phyloP scores from a whole-genome alignment of 2,329 filamentous ascomycete genomes.

The Fusarium sp. region DNA sequence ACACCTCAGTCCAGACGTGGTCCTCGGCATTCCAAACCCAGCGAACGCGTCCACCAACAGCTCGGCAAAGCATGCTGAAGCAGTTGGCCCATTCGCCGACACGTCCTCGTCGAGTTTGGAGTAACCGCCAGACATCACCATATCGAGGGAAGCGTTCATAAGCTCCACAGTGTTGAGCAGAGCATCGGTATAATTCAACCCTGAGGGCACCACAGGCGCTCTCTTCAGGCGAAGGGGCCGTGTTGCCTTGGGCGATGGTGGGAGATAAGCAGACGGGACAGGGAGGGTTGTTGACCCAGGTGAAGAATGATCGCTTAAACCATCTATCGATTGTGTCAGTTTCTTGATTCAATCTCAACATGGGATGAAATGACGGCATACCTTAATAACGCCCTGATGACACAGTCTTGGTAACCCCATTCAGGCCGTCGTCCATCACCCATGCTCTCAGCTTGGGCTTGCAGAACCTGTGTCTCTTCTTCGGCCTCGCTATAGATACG shows the following conservation, averaged over 20 bases:
- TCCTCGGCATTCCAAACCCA: slow-evolving; percentile 99
- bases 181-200: slow-evolving; percentile 92
- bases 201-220: slow-evolving; percentile 84
- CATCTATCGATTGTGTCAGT: slow-evolving; percentile 58
- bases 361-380: slow-evolving; percentile 53
- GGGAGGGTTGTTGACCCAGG: slow-evolving; percentile 94
- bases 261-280: slow-evolving; percentile 84
- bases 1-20: slow-evolving; percentile 97
- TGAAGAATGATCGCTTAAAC: slow-evolving; percentile 96
- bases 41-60: slow-evolving; percentile 86
- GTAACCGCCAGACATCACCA: slow-evolving; percentile 90
- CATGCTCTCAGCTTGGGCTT: slow-evolving; percentile 88
- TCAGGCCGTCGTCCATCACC: slow-evolving; percentile 80
- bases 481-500: slow-evolving; percentile 93
- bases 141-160: slow-evolving; percentile 94
- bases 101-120: slow-evolving; percentile 86
- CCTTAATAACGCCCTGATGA: slow-evolving; percentile 86
- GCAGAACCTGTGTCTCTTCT: slow-evolving; percentile 87
- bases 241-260: slow-evolving; percentile 84
- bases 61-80: slow-evolving; percentile 97
- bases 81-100: slow-evolving; percentile 98
- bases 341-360: background rate
- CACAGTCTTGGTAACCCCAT: slow-evolving; percentile 98
- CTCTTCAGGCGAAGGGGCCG: slow-evolving; percentile 86
- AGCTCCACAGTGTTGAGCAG: slow-evolving; percentile 74